Evolutionary conservation across 495 filamentous ascomycete species (phyloP).

Genomic region (Penicillium paxilli): DNA sequence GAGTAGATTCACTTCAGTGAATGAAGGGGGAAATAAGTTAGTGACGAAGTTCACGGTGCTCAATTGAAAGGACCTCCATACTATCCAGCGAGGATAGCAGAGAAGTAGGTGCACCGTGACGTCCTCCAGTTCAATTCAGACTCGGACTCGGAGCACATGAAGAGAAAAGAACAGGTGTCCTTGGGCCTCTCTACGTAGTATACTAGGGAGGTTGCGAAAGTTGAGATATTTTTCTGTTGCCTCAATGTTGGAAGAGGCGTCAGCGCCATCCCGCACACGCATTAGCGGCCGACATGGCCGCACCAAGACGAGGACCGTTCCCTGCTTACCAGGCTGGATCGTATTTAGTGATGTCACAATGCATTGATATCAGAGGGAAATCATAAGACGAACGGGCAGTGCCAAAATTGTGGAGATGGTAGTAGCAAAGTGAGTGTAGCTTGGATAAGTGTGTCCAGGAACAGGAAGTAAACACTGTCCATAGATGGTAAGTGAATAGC

Average conservation of each 20-base stretch:
- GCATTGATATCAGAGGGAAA: neutral
- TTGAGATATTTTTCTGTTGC: conserved; percentile 1
- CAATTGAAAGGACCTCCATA: too few relatives aligned
- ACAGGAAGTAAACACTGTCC: neutral
- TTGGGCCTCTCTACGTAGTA: neutral
- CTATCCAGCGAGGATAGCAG: too few relatives aligned
- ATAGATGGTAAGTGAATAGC: too few relatives aligned
- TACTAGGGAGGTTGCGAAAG: neutral
- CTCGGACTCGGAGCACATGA: neutral
- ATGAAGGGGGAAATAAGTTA: too few relatives aligned
- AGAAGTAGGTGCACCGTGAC: too few relatives aligned
- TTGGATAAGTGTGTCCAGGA: neutral
- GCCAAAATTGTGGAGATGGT: neutral
- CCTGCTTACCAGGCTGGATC: conserved; percentile 6
- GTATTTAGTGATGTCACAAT: conserved; percentile 16
- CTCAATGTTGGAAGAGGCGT: neutral
- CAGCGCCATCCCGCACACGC: conserved; percentile 17
- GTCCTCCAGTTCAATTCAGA: neutral
- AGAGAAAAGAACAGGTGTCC: conserved; percentile 4
- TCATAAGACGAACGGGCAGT: neutral
- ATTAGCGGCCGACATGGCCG: conserved; percentile 17
- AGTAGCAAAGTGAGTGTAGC: neutral
- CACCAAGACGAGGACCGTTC: neutral
- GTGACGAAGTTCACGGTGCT: too few relatives aligned
- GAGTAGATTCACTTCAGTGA: too few relatives aligned